Evolutionary conservation across 371 early-diverging fungal species (phyloP).

Genomic region (Encephalitozoon cuniculi): DNA sequence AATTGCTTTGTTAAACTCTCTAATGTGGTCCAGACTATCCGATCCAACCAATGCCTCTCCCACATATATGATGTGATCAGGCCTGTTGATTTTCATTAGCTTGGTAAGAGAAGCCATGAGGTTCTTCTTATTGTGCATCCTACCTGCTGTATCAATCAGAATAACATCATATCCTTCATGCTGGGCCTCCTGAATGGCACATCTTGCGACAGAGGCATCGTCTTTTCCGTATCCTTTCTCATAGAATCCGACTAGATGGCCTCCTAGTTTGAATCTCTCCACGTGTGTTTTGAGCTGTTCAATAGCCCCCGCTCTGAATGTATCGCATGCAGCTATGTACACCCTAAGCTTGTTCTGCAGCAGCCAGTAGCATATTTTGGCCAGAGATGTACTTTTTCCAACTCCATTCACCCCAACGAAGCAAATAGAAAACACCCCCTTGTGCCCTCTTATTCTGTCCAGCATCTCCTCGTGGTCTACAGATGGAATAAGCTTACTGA

Average conservation of each 20-base stretch:
- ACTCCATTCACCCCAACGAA: conserved; percentile 99
- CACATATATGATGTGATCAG: conserved; percentile 93
- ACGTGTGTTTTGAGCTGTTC: conserved; percentile 90
- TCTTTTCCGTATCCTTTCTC: conserved; percentile 97
- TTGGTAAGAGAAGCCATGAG: conserved; percentile 89
- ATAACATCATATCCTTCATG: conserved; percentile 80
- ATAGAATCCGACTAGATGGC: conserved; percentile 78
- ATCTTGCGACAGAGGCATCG: conserved; percentile 88
- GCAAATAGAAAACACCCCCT: conserved; percentile 75
- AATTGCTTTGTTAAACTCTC: conserved; percentile 87
- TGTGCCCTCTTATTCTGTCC: conserved; percentile 71
- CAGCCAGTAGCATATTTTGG: conserved; percentile 92
- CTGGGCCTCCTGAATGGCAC: conserved; percentile 75
- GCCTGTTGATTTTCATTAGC: conserved; percentile 77
- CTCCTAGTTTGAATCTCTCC: conserved; percentile 71
- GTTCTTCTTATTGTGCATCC: conserved; percentile 96
- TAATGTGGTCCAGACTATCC: conserved; percentile 88
- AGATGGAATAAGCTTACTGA: conserved; percentile 77
- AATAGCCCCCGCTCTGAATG: conserved; percentile 95
- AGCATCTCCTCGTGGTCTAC: conserved; percentile 84
- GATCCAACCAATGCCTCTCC: conserved; percentile 97
- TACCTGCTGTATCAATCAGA: conserved; percentile 93
- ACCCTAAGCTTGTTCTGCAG: conserved; percentile 79
- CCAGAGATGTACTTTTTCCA: conserved; percentile 87
- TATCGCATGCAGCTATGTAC: conserved; percentile 95